Percentiles rank a stretch among this genome's conserved stretches.
Evolutionary conservation across 805 yeast genomes (phyloP).

Genomic region (Starmera pachycereana): DNA sequence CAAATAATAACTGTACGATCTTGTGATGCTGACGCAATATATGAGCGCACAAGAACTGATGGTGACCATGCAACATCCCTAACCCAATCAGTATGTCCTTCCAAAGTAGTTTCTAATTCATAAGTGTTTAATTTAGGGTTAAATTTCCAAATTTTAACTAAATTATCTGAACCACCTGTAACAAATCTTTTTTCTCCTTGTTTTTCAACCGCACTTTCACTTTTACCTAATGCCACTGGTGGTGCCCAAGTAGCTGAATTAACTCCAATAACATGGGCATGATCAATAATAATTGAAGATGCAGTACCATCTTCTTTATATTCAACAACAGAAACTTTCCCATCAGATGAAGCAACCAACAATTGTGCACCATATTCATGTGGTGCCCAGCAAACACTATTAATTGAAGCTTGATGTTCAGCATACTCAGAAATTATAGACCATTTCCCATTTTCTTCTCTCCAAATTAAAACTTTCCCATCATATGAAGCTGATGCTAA

Average conservation of each 20-base stretch:
- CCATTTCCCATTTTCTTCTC: conserved; percentile 88
- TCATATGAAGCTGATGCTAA: conserved; percentile 93
- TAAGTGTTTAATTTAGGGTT: conserved; percentile 48
- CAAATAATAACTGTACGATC: conserved; percentile 92
- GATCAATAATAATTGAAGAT: conserved; percentile 37
- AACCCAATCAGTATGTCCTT: conserved; percentile 97
- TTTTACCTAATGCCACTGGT: conserved; percentile 25
- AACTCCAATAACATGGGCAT: conserved; percentile 88
- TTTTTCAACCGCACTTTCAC: conserved; percentile 19
- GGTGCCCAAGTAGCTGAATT: conserved; percentile 97
- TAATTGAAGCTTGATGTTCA: conserved; percentile 88
- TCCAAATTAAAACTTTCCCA: conserved; percentile 92
- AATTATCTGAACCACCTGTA: conserved; percentile 91
- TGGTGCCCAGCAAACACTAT: conserved; percentile 95
- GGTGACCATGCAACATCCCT: conserved; percentile 99
- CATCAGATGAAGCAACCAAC: conserved; percentile 88
- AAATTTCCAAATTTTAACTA: conserved; percentile 83
- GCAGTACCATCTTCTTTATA: conserved; percentile 83
- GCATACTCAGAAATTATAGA: conserved; percentile 76
- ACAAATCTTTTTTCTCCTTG: conserved; percentile 64
- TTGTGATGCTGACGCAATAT: conserved; percentile 94
- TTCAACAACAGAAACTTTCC: conserved; percentile 82
- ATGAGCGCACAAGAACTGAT: conserved; percentile 72
- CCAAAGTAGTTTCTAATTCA: conserved; percentile 62
- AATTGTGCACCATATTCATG: conserved; percentile 92